These are phyloP conservation scores for Kurtzmaniella quercitrusa DNA, from an alignment of 1,139 yeast genomes.

Conservation along the genomic window DNA sequence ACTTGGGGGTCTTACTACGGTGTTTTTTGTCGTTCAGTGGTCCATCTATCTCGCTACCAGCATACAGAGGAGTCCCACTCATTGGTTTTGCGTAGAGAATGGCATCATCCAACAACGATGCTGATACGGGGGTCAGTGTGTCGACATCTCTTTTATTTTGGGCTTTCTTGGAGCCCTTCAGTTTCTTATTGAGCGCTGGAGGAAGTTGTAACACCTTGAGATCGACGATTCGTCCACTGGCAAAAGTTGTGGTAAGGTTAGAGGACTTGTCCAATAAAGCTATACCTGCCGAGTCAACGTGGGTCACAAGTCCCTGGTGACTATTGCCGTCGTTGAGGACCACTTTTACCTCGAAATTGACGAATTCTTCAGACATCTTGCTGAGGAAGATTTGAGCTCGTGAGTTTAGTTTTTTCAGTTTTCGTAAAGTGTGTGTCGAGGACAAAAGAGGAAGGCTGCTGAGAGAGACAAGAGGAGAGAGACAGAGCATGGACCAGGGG, in stretches of 20 bases:
- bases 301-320: constrained; percentile 43
- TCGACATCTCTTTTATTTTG: constrained; percentile 7
- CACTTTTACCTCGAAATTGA: constrained; percentile 52
- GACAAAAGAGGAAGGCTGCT: neutral
- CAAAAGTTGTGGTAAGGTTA: constrained; percentile 16
- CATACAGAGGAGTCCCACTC: neutral
- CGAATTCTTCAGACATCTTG: constrained; percentile 32
- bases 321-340: constrained; percentile 42
- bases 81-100: constrained; percentile 20
- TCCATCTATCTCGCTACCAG: neutral
- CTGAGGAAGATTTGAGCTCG: neutral
- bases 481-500: too few species aligned
- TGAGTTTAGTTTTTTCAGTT: neutral
- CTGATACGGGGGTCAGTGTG: constrained; percentile 4
- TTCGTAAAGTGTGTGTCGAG: neutral
- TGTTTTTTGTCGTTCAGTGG: constrained; percentile 1
- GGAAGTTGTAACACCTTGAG: constrained; percentile 49
- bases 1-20: constrained; percentile 5
- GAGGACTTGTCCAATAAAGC: neutral
- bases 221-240: constrained; percentile 38
- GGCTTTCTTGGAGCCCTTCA: constrained; percentile 15
- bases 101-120: constrained; percentile 22
- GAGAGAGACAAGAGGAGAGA: neutral
- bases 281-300: constrained; percentile 32
- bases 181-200: constrained; percentile 23